phyloP scores from a whole-genome alignment of 1,284 basidiomycete species.

The Ceratobasidium sp. region DNA sequence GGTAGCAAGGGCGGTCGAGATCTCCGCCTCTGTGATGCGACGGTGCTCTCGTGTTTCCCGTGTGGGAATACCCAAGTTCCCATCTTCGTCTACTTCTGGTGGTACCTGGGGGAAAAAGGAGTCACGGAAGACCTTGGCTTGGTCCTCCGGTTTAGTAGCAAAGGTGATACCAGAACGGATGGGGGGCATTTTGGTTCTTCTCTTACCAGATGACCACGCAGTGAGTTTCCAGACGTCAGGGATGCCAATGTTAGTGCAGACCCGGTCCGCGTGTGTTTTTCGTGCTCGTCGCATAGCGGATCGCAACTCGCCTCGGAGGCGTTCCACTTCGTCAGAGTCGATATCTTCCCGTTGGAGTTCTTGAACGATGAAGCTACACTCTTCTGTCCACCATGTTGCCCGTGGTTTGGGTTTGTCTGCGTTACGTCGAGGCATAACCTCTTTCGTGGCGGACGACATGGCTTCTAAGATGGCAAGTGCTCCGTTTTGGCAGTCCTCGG shows the following conservation, averaged over 20 bases:
- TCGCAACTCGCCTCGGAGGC: not conserved
- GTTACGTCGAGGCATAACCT: too few species aligned
- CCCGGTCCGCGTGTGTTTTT: not conserved
- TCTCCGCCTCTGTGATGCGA: not conserved
- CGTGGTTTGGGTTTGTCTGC: not conserved
- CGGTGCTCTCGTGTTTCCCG: not conserved
- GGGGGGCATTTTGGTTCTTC: not conserved
- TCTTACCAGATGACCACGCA: not conserved
- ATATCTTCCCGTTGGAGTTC: not conserved
- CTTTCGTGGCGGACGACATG: not conserved
- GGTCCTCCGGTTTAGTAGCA: not conserved
- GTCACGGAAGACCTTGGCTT: not conserved
- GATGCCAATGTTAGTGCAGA: not conserved
- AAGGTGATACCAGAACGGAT: not conserved
- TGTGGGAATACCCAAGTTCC: not conserved
- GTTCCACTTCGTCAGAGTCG: not conserved
- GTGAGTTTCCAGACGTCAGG: not conserved
- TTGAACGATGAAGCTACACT: not conserved
- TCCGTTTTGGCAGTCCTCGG: not conserved
- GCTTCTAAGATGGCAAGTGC: not conserved
- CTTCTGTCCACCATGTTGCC: conserved; percentile 9
- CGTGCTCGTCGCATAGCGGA: not conserved
- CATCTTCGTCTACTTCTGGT: not conserved
- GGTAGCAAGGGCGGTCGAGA: not conserved
- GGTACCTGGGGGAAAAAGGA: not conserved